Base-by-base conservation (phyloP, 495 filamentous ascomycete genomes). In the Chaetomium tenue region DNA sequence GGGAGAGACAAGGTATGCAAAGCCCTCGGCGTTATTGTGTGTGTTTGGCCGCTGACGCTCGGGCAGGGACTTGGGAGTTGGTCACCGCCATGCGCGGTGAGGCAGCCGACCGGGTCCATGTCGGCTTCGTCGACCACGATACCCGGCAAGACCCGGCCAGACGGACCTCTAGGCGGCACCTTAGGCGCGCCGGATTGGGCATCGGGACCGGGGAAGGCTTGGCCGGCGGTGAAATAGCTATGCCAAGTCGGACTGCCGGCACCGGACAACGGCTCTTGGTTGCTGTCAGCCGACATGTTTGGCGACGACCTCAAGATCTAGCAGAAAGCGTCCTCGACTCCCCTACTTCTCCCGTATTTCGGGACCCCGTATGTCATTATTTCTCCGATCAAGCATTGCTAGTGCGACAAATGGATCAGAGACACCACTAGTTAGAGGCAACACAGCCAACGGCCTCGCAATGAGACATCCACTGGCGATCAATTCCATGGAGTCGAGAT, bases 211-310 rank as follows among this genome's bases (percentile, higher is more conserved):
- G n/a, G 39, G 25, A 22, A 47, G 53, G 54, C 30, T 57, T 51
- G 52, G 52, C 44, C 26, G 59, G 33, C 46, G 59, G 30, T 51
- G 50, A 25, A 12, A 52, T n/a, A 13, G 16, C 28, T 9, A 2
- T 40, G 61, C 61, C 61, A 64, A 64, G 61, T n/a, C 61, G 61
- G 61, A 8, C 44, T 39, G 61, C 28, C 54, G 61, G 61, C 61
- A 64, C 61, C 54, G 59, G 22, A 1, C 16, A 23, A 33, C 15
- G 16, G 25, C 7, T 22, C 23, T 42, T 46, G 22, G 5, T 11
- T 44, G 3, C 15, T 20, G 9, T 20, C 40, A 7, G 30, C 26
- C 26, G 51, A 54, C 11, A 52, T 33, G 16, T 11, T 54, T 16
- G 46, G 46, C 46, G 46, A 50, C 46, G 20, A 50, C 20, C n/a